Evolutionary conservation across 2,329 filamentous ascomycete genomes (phyloP), one percentile per base, ranked within the genome.

Genomic region (Penicillium glabrum): DNA sequence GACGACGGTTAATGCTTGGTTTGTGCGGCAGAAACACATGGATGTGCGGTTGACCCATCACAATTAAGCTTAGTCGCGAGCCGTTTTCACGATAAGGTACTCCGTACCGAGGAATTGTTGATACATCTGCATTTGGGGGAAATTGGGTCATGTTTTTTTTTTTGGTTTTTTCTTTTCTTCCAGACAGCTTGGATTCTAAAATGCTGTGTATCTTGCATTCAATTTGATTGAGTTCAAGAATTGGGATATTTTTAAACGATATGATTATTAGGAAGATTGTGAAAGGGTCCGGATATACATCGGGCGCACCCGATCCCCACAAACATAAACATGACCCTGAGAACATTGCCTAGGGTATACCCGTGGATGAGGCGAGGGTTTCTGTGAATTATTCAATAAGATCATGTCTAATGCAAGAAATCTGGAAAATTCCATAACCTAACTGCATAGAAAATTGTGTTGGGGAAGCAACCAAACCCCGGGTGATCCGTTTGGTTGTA

Each of bases 1-100:
- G 66, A 54, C 63, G 29, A 52, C 58, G 19, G 48, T 61, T 9
- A 82, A 83, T 73, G 80, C 80, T 16, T 85, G 82, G 81, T 83
- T 83, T 62, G 79, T 83, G 4, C 71, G 67, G 47, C 68, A 72
- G 53, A 63, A 69, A 49, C 62, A 69, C 48, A 70, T 75, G 56
- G 66, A 70, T 51, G 68, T 69, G 26, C 62, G 61, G 19, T 61
- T 72, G n/a, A 24, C 49, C 19, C 47, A 55, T 39, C 48, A 47
- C 21, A 19, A 49, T 45, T 46, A 24, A 50, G 46, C 46, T 24
- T 41, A 41, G 39, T 19, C 39, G 16, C 35, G 39, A 19, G 19
- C 39, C 39, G 39, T 41, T 41, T 21, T 14, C 9, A 23, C n/a
- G n/a, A 41, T 23, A 41, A 23, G 19, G 39, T 41, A 21, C 19